Percentiles rank a stretch among this genome's conserved stretches.
Conservation (phyloP, 148 eudicot genomes). For the Chenopodium album region DNA sequence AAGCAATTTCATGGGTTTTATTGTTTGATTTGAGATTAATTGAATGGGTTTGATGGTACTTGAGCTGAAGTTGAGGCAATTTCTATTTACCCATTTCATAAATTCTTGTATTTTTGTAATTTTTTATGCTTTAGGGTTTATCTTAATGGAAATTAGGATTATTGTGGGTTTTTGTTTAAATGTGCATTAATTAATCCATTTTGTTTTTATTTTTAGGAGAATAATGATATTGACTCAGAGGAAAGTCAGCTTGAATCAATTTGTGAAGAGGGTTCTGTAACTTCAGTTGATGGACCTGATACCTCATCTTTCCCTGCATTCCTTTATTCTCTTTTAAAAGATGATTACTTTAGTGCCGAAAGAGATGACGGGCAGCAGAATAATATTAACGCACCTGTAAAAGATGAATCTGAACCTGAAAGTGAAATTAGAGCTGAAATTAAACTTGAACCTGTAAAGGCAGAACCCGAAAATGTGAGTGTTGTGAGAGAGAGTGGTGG, state of each 20-base stretch:
- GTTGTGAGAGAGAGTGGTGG: conserved; percentile 50
- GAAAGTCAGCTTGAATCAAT: conserved; percentile 36
- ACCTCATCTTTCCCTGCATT: conserved; percentile 94
- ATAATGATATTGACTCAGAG: conserved; percentile 39
- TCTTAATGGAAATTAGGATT: not conserved
- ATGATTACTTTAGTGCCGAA: conserved; percentile 44
- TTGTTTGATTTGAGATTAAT: not conserved
- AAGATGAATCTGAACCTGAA: conserved; percentile 31
- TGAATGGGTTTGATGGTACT: not conserved
- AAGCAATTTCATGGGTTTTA: not conserved
- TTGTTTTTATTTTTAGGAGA: conserved; percentile 37
- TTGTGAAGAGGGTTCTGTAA: conserved; percentile 47
- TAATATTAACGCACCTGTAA: conserved; percentile 32
- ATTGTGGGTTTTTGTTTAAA: conserved; percentile 17
- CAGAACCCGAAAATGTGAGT: conserved; percentile 27
- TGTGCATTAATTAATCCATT: not conserved
- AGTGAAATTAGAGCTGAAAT: conserved; percentile 23
- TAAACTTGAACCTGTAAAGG: conserved; percentile 26
- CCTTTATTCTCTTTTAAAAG: conserved; percentile 56
- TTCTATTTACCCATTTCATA: conserved; percentile 7
- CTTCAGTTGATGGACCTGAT: conserved; percentile 72
- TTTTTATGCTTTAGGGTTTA: not conserved
- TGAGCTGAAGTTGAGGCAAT: not conserved
- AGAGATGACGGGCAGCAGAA: conserved; percentile 33
- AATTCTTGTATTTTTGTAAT: not conserved